Evolutionary conservation across 768 basidiomycete species (phyloP).

Genomic region (Amylocystis lapponica): DNA sequence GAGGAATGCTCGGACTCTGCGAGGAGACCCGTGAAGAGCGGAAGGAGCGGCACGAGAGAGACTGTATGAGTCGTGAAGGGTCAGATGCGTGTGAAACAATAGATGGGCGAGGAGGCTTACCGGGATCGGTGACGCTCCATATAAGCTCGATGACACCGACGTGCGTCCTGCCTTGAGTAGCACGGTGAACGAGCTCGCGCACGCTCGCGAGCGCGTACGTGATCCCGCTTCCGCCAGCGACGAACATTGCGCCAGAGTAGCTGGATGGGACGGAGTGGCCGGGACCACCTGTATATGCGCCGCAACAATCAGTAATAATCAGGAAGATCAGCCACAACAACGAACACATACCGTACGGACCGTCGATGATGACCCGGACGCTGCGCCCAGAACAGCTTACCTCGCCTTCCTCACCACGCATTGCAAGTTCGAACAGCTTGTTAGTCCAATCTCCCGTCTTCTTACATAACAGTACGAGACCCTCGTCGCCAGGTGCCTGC

Average conservation of each 20-base stretch:
- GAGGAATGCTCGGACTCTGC: slow-evolving; percentile 24
- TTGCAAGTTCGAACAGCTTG: slow-evolving; percentile 35
- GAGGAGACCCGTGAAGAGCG: slow-evolving; percentile 32
- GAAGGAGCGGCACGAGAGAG: slow-evolving; percentile 34
- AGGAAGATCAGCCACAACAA: neutral
- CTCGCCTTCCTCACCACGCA: neutral
- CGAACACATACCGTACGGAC: slow-evolving; percentile 49
- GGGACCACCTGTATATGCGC: slow-evolving; percentile 29
- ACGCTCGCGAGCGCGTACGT: slow-evolving; percentile 46
- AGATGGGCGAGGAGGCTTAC: slow-evolving; percentile 21
- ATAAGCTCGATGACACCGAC: slow-evolving; percentile 44
- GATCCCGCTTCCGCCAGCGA: slow-evolving; percentile 59
- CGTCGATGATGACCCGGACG: slow-evolving; percentile 43
- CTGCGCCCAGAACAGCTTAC: slow-evolving; percentile 6
- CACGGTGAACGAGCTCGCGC: slow-evolving; percentile 43
- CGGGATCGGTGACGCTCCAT: slow-evolving; percentile 45
- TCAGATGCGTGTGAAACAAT: slow-evolving; percentile 9
- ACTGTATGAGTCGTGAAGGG: slow-evolving; percentile 17
- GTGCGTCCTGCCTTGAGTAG: slow-evolving; percentile 28
- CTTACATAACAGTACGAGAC: slow-evolving; percentile 47
- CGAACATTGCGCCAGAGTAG: slow-evolving; percentile 48
- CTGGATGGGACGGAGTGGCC: slow-evolving; percentile 41
- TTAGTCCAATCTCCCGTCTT: slow-evolving; percentile 45
- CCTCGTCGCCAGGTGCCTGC: slow-evolving; percentile 15
- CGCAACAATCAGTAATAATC: too few species aligned